Percentiles rank a stretch among this genome's conserved stretches.
phyloP scores from a whole-genome alignment of 148 eudicot genomes.

The Chenopodium album region DNA sequence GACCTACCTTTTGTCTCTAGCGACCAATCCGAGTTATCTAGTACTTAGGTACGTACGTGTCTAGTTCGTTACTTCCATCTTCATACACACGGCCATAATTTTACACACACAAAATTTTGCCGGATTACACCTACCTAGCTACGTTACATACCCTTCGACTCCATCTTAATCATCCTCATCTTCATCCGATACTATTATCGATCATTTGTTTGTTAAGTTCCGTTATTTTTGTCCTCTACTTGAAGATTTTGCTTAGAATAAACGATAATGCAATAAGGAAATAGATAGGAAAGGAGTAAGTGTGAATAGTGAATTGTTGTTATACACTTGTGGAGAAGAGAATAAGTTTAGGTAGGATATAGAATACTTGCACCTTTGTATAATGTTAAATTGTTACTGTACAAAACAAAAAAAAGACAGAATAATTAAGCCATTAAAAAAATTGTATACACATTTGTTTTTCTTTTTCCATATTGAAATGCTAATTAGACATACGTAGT shows the following conservation, averaged over 20 bases:
- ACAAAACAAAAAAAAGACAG: not conserved
- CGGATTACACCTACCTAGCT: not conserved
- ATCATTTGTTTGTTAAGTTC: not conserved
- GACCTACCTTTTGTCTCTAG: not conserved
- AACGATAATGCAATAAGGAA: not conserved
- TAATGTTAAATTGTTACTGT: not conserved
- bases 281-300: not conserved
- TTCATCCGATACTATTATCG: not conserved
- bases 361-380: not conserved
- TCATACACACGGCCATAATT: not conserved
- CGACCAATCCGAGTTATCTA: no score
- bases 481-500: not conserved
- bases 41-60: not conserved
- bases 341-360: not conserved
- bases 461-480: not conserved
- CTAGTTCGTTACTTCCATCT: not conserved
- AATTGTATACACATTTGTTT: not conserved
- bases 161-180: not conserved
- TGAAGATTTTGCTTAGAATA: conserved; percentile 10
- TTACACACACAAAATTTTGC: conserved; percentile 8
- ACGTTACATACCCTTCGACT: not conserved
- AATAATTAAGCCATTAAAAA: not conserved
- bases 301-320: conserved; percentile 18
- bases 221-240: not conserved
- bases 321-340: not conserved